Evolutionary conservation across 2,329 filamentous ascomycete genomes (phyloP), one percentile per base, ranked within the genome.

Genomic region (Sporothrix curviconia): DNA sequence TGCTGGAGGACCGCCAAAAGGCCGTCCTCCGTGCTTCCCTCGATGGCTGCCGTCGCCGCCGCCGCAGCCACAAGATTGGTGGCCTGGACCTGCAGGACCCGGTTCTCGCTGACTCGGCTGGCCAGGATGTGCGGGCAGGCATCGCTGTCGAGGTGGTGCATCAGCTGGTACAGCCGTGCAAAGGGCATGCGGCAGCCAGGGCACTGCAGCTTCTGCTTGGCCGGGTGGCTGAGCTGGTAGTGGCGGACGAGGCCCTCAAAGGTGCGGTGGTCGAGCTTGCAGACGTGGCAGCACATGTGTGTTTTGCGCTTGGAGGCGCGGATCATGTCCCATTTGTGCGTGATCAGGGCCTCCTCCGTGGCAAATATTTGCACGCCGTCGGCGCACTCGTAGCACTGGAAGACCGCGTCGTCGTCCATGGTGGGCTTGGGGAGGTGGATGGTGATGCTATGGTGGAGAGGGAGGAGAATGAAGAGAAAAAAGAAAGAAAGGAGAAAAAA

Each of bases 151-250:
- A 82, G 69, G 51, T 82, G 79, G 1, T 59, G 37, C 54, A 81
- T 71, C 36, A 79, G 70, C 0, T 52, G 60, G 1, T 70, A 68
- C 0, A 75, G 66, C 1, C 70, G 67, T 0, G 32, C 47, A 56
- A 78, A 80, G 1, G 66, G 66, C 2, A 63, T 59, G 0, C 64
- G 52, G 58, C 79, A 82, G 25, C 74, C 78, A 1, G 77, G 77
- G 49, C 79, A 82, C 3, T 61, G 47, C 1, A 82, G 69, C 1
- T 71, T 59, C 55, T 78, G 74, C 17, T 67, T 62, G 12, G 69
- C 61, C 6, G 69, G 68, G 57, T 79, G 77, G 11, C 62, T 50
- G 74, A 70, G 63, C 19, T 69, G 66, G 19, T 73, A 68, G 55
- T 77, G 75, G 0, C 60, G 61, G 2, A 62, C 54, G 24, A 71